Conservation (phyloP, 2,329 filamentous ascomycete genomes). For the Cryphonectria carpinicola region DNA sequence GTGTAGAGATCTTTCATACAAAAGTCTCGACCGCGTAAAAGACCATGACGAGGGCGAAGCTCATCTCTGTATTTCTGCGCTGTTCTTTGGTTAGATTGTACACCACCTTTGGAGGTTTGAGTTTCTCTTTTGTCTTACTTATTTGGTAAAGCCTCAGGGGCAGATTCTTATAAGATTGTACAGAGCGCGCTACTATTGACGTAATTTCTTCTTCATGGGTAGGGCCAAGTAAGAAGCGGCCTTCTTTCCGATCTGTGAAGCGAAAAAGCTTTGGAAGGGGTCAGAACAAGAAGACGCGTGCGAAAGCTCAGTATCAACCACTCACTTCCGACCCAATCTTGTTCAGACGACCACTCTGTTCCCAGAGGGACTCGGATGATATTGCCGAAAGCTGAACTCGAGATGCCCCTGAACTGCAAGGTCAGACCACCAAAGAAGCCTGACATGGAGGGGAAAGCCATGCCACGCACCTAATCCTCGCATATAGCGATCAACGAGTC, state of each 20-base stretch:
- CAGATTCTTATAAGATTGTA: constrained; percentile 83
- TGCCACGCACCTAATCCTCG: constrained; percentile 61
- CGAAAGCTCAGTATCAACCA: constrained; percentile 5
- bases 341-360: constrained; percentile 78
- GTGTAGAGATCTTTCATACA: constrained; percentile 99
- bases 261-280: constrained; percentile 68
- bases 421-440: constrained; percentile 19
- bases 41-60: constrained; percentile 81
- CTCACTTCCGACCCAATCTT: constrained; percentile 72
- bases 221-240: constrained; percentile 77
- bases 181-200: constrained; percentile 69
- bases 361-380: constrained; percentile 84
- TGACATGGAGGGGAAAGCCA: constrained; percentile 15
- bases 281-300: constrained; percentile 30
- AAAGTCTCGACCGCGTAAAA: constrained; percentile 88
- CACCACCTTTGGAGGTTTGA: too few relatives aligned
- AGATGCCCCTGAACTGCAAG: constrained; percentile 64
- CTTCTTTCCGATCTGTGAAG: constrained; percentile 77
- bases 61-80: constrained; percentile 95
- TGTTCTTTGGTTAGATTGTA: constrained; percentile 38
- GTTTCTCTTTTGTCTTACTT: constrained; percentile 51
- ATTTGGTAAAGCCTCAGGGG: constrained; percentile 91
- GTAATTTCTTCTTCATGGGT: constrained; percentile 99
- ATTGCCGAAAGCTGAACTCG: constrained; percentile 83
- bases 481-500: constrained; percentile 90